phyloP scores from a whole-genome alignment of 495 filamentous ascomycete species.

The Aspergillus kassunensis region DNA sequence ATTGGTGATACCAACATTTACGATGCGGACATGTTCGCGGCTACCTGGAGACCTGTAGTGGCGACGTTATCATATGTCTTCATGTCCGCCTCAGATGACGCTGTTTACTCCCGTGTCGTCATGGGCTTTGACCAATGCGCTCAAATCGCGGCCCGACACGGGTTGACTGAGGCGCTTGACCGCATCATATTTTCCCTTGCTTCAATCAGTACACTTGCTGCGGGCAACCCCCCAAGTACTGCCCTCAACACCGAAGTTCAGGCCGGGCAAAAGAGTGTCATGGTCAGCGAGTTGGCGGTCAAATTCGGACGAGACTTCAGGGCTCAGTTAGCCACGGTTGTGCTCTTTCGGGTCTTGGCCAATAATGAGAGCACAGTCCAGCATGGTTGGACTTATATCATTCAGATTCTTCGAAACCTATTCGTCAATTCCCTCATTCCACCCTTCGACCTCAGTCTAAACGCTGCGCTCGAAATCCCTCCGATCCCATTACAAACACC shows the following conservation, averaged over 20 bases:
- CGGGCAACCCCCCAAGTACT: conserved; percentile 71
- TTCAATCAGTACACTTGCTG: conserved; percentile 82
- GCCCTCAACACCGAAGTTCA: conserved; percentile 94
- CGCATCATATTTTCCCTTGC: conserved; percentile 86
- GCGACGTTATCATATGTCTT: conserved; percentile 97
- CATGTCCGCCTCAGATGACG: conserved; percentile 97
- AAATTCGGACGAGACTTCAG: conserved; percentile 93
- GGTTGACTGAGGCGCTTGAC: conserved; percentile 80
- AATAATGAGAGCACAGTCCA: conserved; percentile 74
- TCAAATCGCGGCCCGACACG: conserved; percentile 83
- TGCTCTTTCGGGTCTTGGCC: conserved; percentile 84
- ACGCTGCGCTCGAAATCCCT: conserved; percentile 67
- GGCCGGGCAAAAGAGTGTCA: conserved; percentile 84
- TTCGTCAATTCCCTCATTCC: conserved; percentile 95
- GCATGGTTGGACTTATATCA: conserved; percentile 79
- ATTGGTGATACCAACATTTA: conserved; percentile 90
- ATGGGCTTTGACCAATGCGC: conserved; percentile 96
- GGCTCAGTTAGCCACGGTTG: conserved; percentile 88
- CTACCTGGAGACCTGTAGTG: conserved; percentile 92
- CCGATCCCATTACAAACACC: conserved; percentile 86
- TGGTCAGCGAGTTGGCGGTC: conserved; percentile 98
- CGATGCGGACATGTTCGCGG: conserved; percentile 95
- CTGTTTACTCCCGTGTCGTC: conserved; percentile 89
- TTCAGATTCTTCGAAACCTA: conserved; percentile 89
- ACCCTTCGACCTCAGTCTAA: conserved; percentile 70